Evolutionary conservation across 441 rosid species (phyloP).

Genomic region (Corymbia calophylla): DNA sequence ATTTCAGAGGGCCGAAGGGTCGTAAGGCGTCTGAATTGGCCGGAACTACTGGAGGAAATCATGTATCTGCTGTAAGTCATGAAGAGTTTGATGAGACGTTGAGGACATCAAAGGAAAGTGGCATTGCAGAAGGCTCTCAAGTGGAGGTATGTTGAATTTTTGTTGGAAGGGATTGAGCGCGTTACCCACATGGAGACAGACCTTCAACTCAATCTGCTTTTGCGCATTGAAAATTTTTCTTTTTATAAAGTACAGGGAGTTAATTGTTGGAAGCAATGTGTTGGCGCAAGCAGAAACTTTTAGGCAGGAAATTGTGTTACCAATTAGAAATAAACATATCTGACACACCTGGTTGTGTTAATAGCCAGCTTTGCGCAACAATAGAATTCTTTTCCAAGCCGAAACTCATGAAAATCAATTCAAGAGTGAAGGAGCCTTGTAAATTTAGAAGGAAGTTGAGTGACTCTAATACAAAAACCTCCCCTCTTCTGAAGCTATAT

Average conservation of each 20-base stretch:
- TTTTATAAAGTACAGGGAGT: not conserved
- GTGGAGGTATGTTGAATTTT: slow-evolving; percentile 68
- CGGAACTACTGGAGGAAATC: slow-evolving; percentile 29
- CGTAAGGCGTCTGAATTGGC: slow-evolving; percentile 34
- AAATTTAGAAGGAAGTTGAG: not conserved
- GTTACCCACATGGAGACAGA: not conserved
- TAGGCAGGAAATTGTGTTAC: not conserved
- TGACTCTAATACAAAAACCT: not conserved
- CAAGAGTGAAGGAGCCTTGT: not conserved
- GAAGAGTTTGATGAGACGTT: slow-evolving; percentile 22
- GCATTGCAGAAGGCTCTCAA: slow-evolving; percentile 66
- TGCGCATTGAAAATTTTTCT: not conserved
- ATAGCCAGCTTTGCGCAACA: not conserved
- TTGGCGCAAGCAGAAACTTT: not conserved
- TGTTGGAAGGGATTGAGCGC: not conserved
- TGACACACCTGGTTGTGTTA: not conserved
- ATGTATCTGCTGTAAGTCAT: slow-evolving; percentile 31
- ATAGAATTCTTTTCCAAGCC: not conserved
- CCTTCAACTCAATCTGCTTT: not conserved
- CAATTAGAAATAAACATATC: not conserved
- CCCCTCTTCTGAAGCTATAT: not conserved
- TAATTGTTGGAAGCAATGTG: not conserved
- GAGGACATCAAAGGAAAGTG: slow-evolving; percentile 26
- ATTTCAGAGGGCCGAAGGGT: slow-evolving; percentile 32
- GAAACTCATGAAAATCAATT: not conserved